Evolutionary conservation across 495 filamentous ascomycete genomes (phyloP), one percentile per base, ranked within the genome.

Genomic region (Apodospora peruviana): DNA sequence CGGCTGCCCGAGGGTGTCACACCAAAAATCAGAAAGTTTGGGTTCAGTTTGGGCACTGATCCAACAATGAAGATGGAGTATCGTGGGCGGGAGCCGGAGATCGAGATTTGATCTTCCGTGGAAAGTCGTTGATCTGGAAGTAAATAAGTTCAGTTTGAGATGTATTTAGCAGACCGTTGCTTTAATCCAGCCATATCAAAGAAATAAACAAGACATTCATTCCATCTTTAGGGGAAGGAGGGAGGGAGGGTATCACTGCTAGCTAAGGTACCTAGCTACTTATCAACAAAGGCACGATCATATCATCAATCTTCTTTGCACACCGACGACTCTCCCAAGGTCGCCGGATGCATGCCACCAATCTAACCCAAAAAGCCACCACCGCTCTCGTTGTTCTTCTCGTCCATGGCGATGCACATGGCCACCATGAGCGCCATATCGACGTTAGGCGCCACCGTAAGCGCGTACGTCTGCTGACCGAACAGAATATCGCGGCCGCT

Each of bases 401-500:
- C 79, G 41, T 84, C 81, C 47, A 85, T 67, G 43, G 74, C 77
- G 39, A 84, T 79, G 52, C 76, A 81, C 60, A 84, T 69, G 2
- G 80, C 80, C 1, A 70, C 77, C 34, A 85, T 71, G 22, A 85
- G 51, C 3, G 78, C 72, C 55, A 80, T 67, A 47, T 85, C 81
- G 2, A 80, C 78, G 5, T 74, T 73, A 1, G 80, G 77, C 4
- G 82, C 82, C n/a, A 83, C 68, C 8, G 69, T 65, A 14, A 84
- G 69, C 1, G 65, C 72, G 46, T 85, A 85, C 8, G 77, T 82
- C 61, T 84, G 78, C 59, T 82, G 73, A 2, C 72, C 80, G 34
- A 71, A 72, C 4, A 82, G 38, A 17, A 81, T 50, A 47, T 84
- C 71, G 8, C 78, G 58, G 16, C 68, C 70, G 48, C 72, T 81